Evolutionary conservation across 2,329 filamentous ascomycete genomes (phyloP), one percentile per base, ranked within the genome.

Genomic region (Sclerotinia trifoliorum): DNA sequence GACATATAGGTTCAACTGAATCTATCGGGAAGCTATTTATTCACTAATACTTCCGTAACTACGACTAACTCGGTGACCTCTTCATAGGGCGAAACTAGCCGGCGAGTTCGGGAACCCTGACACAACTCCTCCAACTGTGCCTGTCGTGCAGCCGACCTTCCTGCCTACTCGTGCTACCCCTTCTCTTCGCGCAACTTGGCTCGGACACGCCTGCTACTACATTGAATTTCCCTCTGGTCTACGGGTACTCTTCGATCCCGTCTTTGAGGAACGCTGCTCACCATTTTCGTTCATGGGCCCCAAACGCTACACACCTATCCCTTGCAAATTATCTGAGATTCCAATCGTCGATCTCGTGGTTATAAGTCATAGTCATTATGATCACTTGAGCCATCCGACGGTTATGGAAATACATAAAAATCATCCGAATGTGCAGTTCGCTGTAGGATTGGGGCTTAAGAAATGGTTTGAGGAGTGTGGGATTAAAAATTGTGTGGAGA

Each of bases 141-240:
- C 84, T 3, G 83, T 90, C n/a, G 82, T 78, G 42, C 83, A 81
- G 63, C 88, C 88, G 2, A 76, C 79, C 21, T 90, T 91, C 77
- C 81, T 89, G 49, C 79, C 84, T 2, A 80, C 80, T 15, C 82
- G 88, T 65, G 78, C 83, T 19, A 73, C 73, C 8, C 68, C 73
- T 2, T 88, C 85, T 52, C 84, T 98, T 32, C 88, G 93, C 66
- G 92, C 94, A 46, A 98, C 94, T 52, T 97, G 94, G 94, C 87
- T 98, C 2, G 94, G 94, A 48, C 94, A 98, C 78, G 94, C 94
- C 4, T 97, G 93, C 81, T 97, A 93, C 81, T 94, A 92, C 75
- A 87, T 96, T 73, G 94, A 97, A 79, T 97, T 94, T 75, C 93
- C 93, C 1, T 85, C 86, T 19, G 94, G 94, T 0, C 83, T 98